Conservation (phyloP, 1,284 basidiomycete species). For the Quambalaria eucalypti region DNA sequence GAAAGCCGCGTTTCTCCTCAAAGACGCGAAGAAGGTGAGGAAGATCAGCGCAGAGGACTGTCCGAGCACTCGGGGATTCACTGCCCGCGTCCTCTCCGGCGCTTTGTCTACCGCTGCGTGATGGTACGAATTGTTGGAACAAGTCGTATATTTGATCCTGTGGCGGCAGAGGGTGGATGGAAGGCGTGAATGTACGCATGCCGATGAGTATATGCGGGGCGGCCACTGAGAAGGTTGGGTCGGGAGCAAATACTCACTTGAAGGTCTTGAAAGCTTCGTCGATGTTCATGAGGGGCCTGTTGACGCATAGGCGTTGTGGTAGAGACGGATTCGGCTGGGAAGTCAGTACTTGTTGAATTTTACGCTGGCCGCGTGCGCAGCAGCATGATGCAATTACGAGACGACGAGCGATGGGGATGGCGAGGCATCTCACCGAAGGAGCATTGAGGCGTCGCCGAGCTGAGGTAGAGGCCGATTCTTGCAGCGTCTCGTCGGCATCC, state of each 20-base stretch:
- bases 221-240: background rate
- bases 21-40: background rate
- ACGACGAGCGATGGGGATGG: too few species aligned
- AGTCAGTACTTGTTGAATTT: too few species aligned
- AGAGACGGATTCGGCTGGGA: too few species aligned
- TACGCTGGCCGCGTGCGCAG: too few species aligned
- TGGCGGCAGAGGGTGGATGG: background rate
- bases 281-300: too few species aligned
- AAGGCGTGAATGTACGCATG: background rate
- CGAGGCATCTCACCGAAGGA: too few species aligned
- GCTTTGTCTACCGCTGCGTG: background rate
- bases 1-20: background rate
- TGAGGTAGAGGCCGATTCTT: too few species aligned
- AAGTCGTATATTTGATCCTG: background rate
- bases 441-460: too few species aligned
- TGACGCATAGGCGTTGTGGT: too few species aligned
- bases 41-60: background rate
- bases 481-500: too few species aligned
- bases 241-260: background rate
- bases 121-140: background rate
- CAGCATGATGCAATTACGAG: too few species aligned
- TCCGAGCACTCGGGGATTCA: background rate
- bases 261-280: background rate
- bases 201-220: background rate
- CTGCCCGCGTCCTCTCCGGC: background rate